phyloP scores from a whole-genome alignment of 768 basidiomycete species.

The Imleria badia region DNA sequence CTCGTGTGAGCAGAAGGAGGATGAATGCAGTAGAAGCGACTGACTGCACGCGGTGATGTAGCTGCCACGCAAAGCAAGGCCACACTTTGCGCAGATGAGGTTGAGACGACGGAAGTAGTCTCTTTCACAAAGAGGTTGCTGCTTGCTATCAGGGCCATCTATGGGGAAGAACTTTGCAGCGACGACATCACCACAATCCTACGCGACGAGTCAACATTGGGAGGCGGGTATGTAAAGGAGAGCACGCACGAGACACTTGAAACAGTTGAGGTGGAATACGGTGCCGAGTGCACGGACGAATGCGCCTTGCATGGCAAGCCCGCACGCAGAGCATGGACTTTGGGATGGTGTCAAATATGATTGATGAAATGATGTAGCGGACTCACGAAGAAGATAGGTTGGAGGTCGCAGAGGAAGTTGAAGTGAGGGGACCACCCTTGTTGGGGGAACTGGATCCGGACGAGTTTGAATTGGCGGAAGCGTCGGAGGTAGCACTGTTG shows the following conservation, averaged over 20 bases:
- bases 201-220: constrained; percentile 9
- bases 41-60: constrained; percentile 99
- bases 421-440: constrained; percentile 48
- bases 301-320: constrained; percentile 85
- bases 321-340: constrained; percentile 76
- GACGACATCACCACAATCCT: constrained; percentile 97
- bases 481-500: constrained; percentile 48
- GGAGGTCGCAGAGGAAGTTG: constrained; percentile 52
- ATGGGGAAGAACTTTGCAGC: constrained; percentile 99
- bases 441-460: constrained; percentile 42
- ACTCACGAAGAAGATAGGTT: constrained; percentile 62
- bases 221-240: background rate
- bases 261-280: constrained; percentile 96
- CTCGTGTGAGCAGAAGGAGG: constrained; percentile 13
- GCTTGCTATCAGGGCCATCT: constrained; percentile 85
- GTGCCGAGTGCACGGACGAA: constrained; percentile 94
- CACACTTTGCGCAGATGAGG: constrained; percentile 95
- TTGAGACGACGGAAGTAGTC: constrained; percentile 97
- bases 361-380: constrained; percentile 8
- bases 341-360: background rate
- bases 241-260: constrained; percentile 87
- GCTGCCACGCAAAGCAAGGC: constrained; percentile 89
- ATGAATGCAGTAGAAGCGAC: constrained; percentile 30
- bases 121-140: constrained; percentile 94
- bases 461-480: constrained; percentile 55